A percentile compares a stretch with the other conserved stretches of the same genome.
phyloP scores from a whole-genome alignment of 2,329 filamentous ascomycete genomes.

The Periconia sp. region DNA sequence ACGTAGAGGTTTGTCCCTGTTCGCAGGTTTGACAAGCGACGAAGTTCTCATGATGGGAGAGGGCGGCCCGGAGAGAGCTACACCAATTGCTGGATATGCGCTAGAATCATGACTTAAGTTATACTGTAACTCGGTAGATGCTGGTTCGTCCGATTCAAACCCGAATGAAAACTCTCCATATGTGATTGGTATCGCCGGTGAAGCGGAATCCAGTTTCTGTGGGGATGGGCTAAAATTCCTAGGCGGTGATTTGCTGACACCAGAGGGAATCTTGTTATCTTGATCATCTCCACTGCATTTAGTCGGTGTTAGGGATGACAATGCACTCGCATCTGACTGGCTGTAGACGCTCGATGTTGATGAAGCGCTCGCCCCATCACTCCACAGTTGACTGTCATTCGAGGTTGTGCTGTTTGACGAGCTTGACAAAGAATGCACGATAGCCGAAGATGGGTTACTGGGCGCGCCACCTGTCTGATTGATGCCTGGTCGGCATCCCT shows the following conservation, averaged over 20 bases:
- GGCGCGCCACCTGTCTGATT: conserved; percentile 19
- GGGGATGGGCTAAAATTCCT: conserved; percentile 7
- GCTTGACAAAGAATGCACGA: conserved; percentile 12
- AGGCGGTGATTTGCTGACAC: conserved; percentile 15
- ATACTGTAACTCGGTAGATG: neutral
- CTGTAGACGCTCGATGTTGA: conserved; percentile 32
- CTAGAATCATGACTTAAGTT: neutral
- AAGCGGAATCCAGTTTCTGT: neutral
- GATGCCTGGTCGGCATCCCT: conserved; percentile 22
- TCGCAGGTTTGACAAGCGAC: neutral
- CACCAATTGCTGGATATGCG: conserved; percentile 5
- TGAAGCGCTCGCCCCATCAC: conserved; percentile 26
- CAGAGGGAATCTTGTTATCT: conserved; percentile 33
- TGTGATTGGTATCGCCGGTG: conserved; percentile 5
- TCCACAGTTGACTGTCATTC: conserved; percentile 30
- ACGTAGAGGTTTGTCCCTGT: neutral
- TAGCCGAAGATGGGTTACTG: conserved; percentile 1
- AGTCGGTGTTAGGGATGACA: conserved; percentile 7
- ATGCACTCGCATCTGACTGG: conserved; percentile 4
- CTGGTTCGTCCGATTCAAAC: conserved; percentile 3
- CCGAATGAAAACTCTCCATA: conserved; percentile 15
- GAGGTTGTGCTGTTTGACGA: conserved; percentile 34
- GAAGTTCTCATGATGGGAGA: neutral
- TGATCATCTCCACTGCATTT: conserved; percentile 23
- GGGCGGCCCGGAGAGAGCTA: conserved; percentile 7